A percentile compares a stretch with the other conserved stretches of the same genome.
Evolutionary conservation across 768 basidiomycete species (phyloP).

Genomic region (Lentinula lateritia): DNA sequence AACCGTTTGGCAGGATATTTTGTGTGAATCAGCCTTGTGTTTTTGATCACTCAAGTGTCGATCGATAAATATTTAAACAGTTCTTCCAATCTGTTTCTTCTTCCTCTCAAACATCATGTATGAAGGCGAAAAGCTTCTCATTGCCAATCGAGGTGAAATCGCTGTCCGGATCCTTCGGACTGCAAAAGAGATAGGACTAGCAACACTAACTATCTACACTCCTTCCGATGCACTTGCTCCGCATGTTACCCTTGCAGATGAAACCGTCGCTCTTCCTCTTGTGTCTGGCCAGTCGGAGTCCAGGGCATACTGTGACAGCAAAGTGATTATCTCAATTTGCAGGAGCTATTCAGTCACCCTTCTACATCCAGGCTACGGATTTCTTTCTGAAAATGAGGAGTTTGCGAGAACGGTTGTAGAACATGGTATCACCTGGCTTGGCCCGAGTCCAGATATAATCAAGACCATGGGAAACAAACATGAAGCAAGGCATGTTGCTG

Average conservation of each 20-base stretch:
- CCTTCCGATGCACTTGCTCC: constrained; percentile 51
- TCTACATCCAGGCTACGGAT: constrained; percentile 62
- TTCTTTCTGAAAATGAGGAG: constrained; percentile 57
- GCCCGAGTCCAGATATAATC: constrained; percentile 47
- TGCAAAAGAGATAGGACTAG: constrained; percentile 44
- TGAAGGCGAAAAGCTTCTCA: constrained; percentile 24
- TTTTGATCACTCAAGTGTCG: no score
- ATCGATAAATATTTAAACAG: not conserved
- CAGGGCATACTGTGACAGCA: constrained; percentile 34
- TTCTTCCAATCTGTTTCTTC: not conserved
- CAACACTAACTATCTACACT: constrained; percentile 55
- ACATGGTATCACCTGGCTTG: constrained; percentile 52
- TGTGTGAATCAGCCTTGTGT: not conserved
- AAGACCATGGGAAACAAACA: constrained; percentile 59
- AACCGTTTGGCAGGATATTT: constrained; percentile 30
- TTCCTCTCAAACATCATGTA: constrained; percentile 5
- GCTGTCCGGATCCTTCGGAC: constrained; percentile 59
- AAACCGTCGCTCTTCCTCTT: constrained; percentile 33
- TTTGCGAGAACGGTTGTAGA: constrained; percentile 43
- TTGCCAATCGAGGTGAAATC: constrained; percentile 73
- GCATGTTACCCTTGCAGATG: constrained; percentile 53
- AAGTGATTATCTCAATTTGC: constrained; percentile 37
- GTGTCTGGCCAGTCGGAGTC: constrained; percentile 29
- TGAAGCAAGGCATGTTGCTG: constrained; percentile 42
- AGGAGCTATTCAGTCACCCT: constrained; percentile 36